Conservation (phyloP, 352 stramenopile species). For the Phytophthora multivora region DNA sequence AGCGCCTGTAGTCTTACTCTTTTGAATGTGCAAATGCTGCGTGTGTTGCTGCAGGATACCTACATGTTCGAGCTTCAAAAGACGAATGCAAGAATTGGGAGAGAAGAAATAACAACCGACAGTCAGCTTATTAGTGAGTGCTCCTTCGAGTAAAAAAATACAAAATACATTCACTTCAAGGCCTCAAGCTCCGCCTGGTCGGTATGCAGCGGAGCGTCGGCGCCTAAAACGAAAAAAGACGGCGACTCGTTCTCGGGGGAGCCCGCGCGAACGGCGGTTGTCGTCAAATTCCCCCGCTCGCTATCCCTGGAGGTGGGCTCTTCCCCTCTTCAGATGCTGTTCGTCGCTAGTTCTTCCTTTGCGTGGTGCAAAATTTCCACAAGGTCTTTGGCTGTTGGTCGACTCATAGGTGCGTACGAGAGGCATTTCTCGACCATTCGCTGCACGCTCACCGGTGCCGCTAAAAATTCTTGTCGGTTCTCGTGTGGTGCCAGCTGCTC, state of each 20-base stretch:
- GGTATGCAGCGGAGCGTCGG: slow-evolving; percentile 13
- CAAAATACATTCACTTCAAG: slow-evolving; percentile 38
- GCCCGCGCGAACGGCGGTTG: slow-evolving; percentile 21
- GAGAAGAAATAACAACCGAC: slow-evolving; percentile 10
- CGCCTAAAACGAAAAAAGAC: slow-evolving; percentile 36
- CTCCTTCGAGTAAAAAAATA: slow-evolving; percentile 28
- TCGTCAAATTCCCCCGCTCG: slow-evolving; percentile 23
- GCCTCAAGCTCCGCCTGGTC: slow-evolving; percentile 14
- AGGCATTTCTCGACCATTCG: slow-evolving; percentile 54
- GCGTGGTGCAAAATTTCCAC: slow-evolving; percentile 47
- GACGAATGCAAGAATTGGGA: no score
- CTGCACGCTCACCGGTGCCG: slow-evolving; percentile 42
- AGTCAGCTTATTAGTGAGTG: slow-evolving; percentile 23
- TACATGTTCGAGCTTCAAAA: no score
- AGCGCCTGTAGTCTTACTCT: no score
- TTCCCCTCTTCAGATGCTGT: slow-evolving; percentile 36
- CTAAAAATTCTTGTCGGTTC: slow-evolving; percentile 44
- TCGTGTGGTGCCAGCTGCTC: slow-evolving; percentile 52
- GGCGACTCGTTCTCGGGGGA: slow-evolving; percentile 34
- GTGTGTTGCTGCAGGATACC: no score
- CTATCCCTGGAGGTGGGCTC: slow-evolving; percentile 22
- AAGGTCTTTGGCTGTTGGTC: slow-evolving; percentile 54
- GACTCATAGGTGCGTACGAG: slow-evolving; percentile 53
- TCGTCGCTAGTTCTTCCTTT: slow-evolving; percentile 39
- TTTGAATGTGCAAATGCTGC: no score